Percentiles rank a stretch among this genome's conserved stretches.
Evolutionary conservation across 2,329 filamentous ascomycete genomes (phyloP).

Genomic region (Colletotrichum shisoi): DNA sequence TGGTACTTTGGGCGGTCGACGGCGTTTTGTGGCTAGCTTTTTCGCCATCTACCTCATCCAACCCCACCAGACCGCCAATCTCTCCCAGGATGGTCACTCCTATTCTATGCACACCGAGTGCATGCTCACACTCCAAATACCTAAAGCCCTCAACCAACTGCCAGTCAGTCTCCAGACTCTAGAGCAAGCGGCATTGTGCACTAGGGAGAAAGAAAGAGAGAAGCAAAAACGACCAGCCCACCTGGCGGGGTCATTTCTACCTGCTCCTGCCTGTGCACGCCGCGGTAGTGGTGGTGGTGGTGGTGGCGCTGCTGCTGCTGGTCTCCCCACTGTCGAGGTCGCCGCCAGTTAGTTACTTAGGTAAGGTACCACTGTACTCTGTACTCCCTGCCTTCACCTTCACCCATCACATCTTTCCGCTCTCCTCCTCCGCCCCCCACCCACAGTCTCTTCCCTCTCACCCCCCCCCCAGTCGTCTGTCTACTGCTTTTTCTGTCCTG

Average conservation of each 20-base stretch:
- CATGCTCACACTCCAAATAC: too few relatives aligned
- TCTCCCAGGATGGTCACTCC: conserved; percentile 16
- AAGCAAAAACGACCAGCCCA: not conserved
- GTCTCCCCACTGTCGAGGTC: conserved; percentile 10
- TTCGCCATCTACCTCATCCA: conserved; percentile 39
- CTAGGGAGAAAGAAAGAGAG: not conserved
- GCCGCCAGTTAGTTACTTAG: not conserved
- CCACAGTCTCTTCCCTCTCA: conserved; percentile 1
- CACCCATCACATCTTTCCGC: conserved; percentile 19
- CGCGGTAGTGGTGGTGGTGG: too few relatives aligned
- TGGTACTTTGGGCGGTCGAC: conserved; percentile 12
- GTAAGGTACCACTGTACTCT: not conserved
- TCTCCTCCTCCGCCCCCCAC: not conserved
- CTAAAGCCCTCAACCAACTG: too few relatives aligned
- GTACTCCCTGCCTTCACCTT: not conserved
- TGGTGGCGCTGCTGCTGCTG: too few relatives aligned
- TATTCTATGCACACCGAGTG: not conserved
- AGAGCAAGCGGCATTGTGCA: not conserved
- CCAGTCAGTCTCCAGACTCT: too few relatives aligned
- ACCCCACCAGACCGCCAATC: conserved; percentile 36
- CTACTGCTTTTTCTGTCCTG: conserved; percentile 22
- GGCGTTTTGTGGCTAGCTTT: conserved; percentile 27
- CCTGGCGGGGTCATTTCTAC: not conserved
- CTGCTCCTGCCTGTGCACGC: not conserved
- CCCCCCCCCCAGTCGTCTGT: conserved; percentile 8